Percentiles rank a stretch among this genome's conserved stretches.
Conservation (phyloP, 2,329 filamentous ascomycete species). For the Dactylellina haptotyla region DNA sequence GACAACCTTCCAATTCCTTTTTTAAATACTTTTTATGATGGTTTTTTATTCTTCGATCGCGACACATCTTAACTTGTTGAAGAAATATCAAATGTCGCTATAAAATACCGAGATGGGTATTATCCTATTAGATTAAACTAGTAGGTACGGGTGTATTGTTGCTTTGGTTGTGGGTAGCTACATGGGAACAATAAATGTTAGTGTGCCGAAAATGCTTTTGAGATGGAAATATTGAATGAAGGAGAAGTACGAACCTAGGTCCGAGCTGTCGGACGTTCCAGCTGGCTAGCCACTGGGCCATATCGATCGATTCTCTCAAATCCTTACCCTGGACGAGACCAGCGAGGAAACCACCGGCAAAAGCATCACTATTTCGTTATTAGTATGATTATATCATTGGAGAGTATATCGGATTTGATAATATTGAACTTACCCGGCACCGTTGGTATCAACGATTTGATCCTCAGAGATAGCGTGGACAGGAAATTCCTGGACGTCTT, state of each 20-base stretch:
- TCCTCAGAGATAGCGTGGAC: conserved; percentile 81
- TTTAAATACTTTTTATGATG: background rate
- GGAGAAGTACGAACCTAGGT: conserved; percentile 78
- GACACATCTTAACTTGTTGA: conserved; percentile 52
- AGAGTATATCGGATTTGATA: background rate
- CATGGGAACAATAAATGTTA: conserved; percentile 26
- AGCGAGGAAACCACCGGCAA: conserved; percentile 91
- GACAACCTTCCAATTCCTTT: conserved; percentile 1
- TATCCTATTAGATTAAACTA: background rate
- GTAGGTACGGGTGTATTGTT: conserved; percentile 71
- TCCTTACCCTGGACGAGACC: conserved; percentile 86
- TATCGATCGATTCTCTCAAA: conserved; percentile 81
- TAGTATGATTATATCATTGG: background rate
- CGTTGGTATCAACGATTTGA: conserved; percentile 94
- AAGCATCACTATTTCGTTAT: conserved; percentile 75
- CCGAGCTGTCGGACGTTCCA: conserved; percentile 95
- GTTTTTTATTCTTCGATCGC: background rate
- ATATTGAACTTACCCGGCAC: conserved; percentile 73
- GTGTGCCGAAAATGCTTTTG: background rate
- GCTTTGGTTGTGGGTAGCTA: conserved; percentile 84
- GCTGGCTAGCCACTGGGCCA: conserved; percentile 95
- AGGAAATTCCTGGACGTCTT: conserved; percentile 74
- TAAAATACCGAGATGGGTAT: background rate
- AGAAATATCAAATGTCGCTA: conserved; percentile 28
- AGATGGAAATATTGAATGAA: background rate